Percentiles rank a stretch among this genome's conserved stretches.
phyloP scores from a whole-genome alignment of 306 rosid genomes.

The Argentina anserina region DNA sequence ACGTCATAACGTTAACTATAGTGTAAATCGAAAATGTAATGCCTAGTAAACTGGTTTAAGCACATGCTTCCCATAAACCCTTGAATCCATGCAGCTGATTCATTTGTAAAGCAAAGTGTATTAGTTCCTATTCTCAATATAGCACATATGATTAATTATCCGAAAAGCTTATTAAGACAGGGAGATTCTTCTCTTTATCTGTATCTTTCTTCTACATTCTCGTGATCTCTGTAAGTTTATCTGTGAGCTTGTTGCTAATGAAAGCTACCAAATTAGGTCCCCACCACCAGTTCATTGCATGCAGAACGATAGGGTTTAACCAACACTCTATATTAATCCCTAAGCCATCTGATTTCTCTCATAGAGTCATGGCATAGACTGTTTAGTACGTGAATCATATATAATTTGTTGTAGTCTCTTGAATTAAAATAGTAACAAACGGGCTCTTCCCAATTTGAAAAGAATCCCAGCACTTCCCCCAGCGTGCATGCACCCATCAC shows the following conservation, averaged over 20 bases:
- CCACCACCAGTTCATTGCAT: background rate
- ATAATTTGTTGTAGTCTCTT: background rate
- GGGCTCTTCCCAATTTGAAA: background rate
- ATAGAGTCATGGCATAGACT: too few species aligned
- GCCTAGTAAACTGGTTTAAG: background rate
- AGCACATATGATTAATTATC: background rate
- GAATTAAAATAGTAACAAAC: background rate
- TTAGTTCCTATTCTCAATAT: slow-evolving; percentile 12
- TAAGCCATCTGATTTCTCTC: background rate
- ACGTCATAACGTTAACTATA: too few species aligned
- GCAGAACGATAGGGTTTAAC: background rate
- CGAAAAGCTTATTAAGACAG: background rate
- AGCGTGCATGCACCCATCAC: slow-evolving; percentile 20
- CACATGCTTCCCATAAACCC: background rate
- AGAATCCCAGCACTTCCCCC: background rate
- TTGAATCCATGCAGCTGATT: background rate
- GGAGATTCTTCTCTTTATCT: slow-evolving; percentile 10
- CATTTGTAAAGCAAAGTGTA: background rate
- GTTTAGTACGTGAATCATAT: background rate
- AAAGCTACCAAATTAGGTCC: slow-evolving; percentile 6
- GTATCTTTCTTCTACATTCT: background rate
- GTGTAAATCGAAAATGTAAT: background rate
- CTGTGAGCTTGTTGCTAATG: background rate
- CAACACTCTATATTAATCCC: background rate
- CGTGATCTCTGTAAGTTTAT: slow-evolving; percentile 22